phyloP scores from a whole-genome alignment of 2,329 filamentous ascomycete genomes.

The Epichloe scottii region DNA sequence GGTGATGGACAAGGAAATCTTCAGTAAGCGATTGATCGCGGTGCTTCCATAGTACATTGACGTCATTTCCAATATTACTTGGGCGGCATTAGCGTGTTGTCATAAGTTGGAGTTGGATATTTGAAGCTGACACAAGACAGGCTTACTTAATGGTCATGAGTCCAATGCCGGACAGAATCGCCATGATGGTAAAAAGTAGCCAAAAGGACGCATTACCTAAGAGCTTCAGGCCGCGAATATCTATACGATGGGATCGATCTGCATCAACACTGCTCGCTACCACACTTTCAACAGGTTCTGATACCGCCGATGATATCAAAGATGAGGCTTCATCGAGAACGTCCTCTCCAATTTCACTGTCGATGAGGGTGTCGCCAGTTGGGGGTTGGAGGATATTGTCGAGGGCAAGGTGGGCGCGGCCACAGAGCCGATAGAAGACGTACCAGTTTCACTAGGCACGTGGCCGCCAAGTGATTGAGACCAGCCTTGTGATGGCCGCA shows the following conservation, averaged over 20 bases:
- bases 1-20: constrained; percentile 65
- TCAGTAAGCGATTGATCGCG: constrained; percentile 63
- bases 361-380: neutral
- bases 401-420: neutral
- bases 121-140: neutral
- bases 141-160: constrained; percentile 98
- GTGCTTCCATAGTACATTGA: constrained; percentile 76
- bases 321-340: constrained; percentile 66
- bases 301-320: constrained; percentile 56
- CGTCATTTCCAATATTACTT: constrained; percentile 90
- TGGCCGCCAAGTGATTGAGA: constrained; percentile 13
- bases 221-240: constrained; percentile 76
- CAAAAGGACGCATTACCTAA: constrained; percentile 69
- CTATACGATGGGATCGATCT: constrained; percentile 67
- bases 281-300: constrained; percentile 37
- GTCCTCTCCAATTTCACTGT: constrained; percentile 16
- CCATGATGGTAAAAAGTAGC: constrained; percentile 81
- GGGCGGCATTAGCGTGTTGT: neutral
- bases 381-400: neutral
- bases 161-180: constrained; percentile 81
- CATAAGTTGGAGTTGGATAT: neutral
- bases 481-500: neutral
- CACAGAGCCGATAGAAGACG: constrained; percentile 25
- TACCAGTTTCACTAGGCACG: constrained; percentile 50
- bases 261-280: constrained; percentile 53